Conservation (phyloP, 371 early-diverging fungal genomes). For the Haplosporangium sp. region DNA sequence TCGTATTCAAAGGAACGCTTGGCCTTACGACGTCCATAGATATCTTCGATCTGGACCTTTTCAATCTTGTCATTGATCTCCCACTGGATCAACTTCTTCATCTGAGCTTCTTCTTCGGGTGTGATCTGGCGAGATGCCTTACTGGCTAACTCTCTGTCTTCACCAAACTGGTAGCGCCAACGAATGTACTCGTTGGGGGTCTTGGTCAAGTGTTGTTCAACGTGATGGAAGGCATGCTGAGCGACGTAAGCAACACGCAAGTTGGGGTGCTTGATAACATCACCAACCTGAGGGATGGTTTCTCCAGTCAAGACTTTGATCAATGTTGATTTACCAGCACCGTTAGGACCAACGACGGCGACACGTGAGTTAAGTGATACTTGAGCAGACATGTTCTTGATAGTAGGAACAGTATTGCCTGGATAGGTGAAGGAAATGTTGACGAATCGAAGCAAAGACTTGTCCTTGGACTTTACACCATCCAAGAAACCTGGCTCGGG, state of each 20-base stretch:
- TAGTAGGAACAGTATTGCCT: slow-evolving; percentile 63
- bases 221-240: slow-evolving; percentile 85
- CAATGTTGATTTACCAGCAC: slow-evolving; percentile 83
- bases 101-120: slow-evolving; percentile 73
- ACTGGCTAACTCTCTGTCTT: slow-evolving; percentile 74
- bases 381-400: slow-evolving; percentile 71
- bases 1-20: slow-evolving; percentile 80
- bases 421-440: slow-evolving; percentile 78
- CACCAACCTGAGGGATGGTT: slow-evolving; percentile 70
- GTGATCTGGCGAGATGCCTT: slow-evolving; percentile 72
- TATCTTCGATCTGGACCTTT: slow-evolving; percentile 70
- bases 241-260: slow-evolving; percentile 83
- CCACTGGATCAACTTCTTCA: slow-evolving; percentile 70
- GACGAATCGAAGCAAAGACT: slow-evolving; percentile 75
- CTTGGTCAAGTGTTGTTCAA: slow-evolving; percentile 74
- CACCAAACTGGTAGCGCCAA: slow-evolving; percentile 79
- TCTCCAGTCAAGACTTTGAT: slow-evolving; percentile 90
- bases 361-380: slow-evolving; percentile 77
- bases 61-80: slow-evolving; percentile 65
- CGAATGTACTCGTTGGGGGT: slow-evolving; percentile 79
- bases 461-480: slow-evolving; percentile 81
- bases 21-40: slow-evolving; percentile 76
- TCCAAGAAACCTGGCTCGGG: slow-evolving; percentile 81
- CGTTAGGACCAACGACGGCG: slow-evolving; percentile 70
- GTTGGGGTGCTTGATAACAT: slow-evolving; percentile 79